phyloP scores from a whole-genome alignment of 1,284 basidiomycete genomes.

The Moesziomyces sp. region DNA sequence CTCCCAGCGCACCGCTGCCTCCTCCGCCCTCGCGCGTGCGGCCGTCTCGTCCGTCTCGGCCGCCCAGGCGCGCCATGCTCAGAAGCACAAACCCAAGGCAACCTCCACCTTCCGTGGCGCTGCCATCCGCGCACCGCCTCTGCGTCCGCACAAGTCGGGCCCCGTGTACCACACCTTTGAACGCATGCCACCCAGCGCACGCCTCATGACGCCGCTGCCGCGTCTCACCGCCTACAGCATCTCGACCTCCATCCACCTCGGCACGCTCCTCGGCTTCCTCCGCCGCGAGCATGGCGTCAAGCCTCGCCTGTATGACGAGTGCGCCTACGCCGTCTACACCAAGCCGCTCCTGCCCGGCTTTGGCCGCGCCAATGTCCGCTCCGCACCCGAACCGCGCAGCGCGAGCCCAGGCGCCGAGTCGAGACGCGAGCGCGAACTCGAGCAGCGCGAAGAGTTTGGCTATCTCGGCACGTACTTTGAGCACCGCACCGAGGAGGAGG shows the following conservation, averaged over 20 bases:
- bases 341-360: slow-evolving; percentile 91
- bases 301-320: slow-evolving; percentile 90
- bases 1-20: slow-evolving; percentile 45
- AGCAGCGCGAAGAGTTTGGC: slow-evolving; percentile 87
- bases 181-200: slow-evolving; percentile 58
- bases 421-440: slow-evolving; percentile 75
- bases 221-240: slow-evolving; percentile 78
- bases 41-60: slow-evolving; percentile 42
- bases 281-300: slow-evolving; percentile 92
- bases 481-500: slow-evolving; percentile 54
- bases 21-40: slow-evolving; percentile 42
- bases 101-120: slow-evolving; percentile 37
- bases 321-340: slow-evolving; percentile 90
- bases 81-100: slow-evolving; percentile 31
- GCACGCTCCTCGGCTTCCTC: slow-evolving; percentile 73
- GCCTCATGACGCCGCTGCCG: slow-evolving; percentile 58
- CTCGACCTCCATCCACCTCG: slow-evolving; percentile 73
- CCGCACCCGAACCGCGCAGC: slow-evolving; percentile 74
- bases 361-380: slow-evolving; percentile 83
- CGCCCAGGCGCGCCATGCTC: slow-evolving; percentile 34
- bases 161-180: slow-evolving; percentile 66
- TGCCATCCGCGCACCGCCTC: slow-evolving; percentile 39
- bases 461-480: slow-evolving; percentile 76
- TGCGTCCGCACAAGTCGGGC: slow-evolving; percentile 44
- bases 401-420: slow-evolving; percentile 75